A percentile compares a stretch with the other conserved stretches of the same genome.
These are phyloP conservation scores for Chlamydomonas reinhardtii DNA, from an alignment of 163 green algal species.

Conservation along the genomic window DNA sequence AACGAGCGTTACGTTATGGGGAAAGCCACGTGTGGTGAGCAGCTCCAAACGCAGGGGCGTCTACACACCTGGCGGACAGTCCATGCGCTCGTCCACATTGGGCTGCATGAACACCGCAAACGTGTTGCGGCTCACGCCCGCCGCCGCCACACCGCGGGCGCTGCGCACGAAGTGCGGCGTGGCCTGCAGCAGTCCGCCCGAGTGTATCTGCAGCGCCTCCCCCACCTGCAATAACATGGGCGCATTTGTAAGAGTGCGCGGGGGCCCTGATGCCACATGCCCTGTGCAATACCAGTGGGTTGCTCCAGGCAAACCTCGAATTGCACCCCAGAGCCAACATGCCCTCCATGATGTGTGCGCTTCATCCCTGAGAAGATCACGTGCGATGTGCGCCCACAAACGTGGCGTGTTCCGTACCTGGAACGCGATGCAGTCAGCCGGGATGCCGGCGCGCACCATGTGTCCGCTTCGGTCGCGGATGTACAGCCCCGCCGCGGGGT, in stretches of 20 bases:
- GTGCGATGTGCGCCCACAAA: no score
- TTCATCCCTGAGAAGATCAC: no score
- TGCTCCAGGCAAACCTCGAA: no score
- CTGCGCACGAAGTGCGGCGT: slow-evolving; percentile 85
- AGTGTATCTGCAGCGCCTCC: slow-evolving; percentile 74
- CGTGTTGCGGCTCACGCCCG: slow-evolving; percentile 77
- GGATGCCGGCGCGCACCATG: slow-evolving; percentile 76
- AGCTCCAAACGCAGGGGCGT: no score
- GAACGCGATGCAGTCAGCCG: slow-evolving; percentile 80
- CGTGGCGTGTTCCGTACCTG: slow-evolving; percentile 70
- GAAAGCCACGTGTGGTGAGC: no score
- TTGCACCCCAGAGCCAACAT: no score
- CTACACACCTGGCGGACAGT: slow-evolving; percentile 38
- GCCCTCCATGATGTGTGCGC: no score
- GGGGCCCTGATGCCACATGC: no score
- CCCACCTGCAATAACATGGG: slow-evolving; percentile 64
- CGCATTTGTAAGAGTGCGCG: no score
- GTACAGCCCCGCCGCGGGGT: slow-evolving; percentile 84
- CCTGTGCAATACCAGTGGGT: no score
- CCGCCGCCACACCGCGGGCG: slow-evolving; percentile 25
- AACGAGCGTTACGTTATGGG: no score
- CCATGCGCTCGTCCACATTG: slow-evolving; percentile 73
- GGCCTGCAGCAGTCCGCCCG: slow-evolving; percentile 78
- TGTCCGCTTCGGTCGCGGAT: slow-evolving; percentile 68
- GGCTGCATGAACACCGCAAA: slow-evolving; percentile 94